These are phyloP conservation scores for Stylosanthes scabra DNA, from an alignment of 331 rosid genomes.

Conservation along the genomic window DNA sequence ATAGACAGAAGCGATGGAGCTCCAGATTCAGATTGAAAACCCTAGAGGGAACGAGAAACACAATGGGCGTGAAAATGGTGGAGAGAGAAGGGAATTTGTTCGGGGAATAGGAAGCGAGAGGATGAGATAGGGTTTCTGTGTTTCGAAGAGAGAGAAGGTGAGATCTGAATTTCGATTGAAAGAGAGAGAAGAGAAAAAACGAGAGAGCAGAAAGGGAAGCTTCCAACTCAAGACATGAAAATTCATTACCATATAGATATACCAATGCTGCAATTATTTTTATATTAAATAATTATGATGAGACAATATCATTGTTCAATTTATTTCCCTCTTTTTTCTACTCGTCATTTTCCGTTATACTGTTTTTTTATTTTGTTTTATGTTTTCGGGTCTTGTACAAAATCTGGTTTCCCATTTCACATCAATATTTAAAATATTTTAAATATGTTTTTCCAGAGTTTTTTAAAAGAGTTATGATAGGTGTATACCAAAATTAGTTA, in stretches of 20 bases:
- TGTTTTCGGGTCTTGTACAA: too few relatives aligned
- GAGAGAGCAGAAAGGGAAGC: constrained; percentile 30
- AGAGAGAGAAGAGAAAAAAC: not conserved
- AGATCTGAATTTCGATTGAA: constrained; percentile 14
- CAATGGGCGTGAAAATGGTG: not conserved
- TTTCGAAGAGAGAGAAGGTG: not conserved
- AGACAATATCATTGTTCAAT: not conserved
- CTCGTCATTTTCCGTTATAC: too few relatives aligned
- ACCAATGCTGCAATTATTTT: not conserved
- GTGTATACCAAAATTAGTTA: too few relatives aligned
- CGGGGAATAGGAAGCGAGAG: not conserved
- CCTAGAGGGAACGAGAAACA: not conserved
- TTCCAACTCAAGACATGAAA: constrained; percentile 34
- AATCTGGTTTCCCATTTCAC: too few relatives aligned
- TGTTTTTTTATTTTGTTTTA: too few relatives aligned
- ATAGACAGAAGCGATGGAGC: not conserved
- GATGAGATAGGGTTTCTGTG: not conserved
- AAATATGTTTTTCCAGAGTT: too few relatives aligned
- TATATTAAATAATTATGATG: not conserved
- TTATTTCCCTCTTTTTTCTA: not conserved
- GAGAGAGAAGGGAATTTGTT: not conserved
- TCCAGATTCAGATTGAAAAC: not conserved
- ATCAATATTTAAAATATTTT: too few relatives aligned
- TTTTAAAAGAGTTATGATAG: too few relatives aligned
- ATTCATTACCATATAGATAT: not conserved